Conservation (phyloP, 768 basidiomycete species). For the Sutorius australiensis region DNA sequence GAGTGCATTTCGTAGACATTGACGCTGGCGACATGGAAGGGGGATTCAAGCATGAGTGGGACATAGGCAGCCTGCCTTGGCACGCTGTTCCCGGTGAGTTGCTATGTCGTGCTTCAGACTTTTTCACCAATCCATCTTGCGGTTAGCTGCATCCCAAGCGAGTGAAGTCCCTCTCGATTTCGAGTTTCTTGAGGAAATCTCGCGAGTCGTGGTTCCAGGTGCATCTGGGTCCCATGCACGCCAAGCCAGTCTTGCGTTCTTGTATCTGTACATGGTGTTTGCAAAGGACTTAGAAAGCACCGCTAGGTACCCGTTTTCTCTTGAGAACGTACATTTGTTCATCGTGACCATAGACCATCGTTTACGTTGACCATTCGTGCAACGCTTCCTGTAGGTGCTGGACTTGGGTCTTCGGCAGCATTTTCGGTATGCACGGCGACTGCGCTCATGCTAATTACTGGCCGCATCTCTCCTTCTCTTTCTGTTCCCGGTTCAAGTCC, state of each 20-base stretch:
- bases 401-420: constrained; percentile 95
- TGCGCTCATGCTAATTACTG: constrained; percentile 71
- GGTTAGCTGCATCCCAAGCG: constrained; percentile 14
- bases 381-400: constrained; percentile 90
- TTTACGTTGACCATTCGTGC: constrained; percentile 82
- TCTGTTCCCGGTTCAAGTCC: constrained; percentile 8
- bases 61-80: constrained; percentile 76
- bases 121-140: neutral
- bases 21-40: constrained; percentile 27
- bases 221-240: constrained; percentile 35
- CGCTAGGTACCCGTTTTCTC: constrained; percentile 48
- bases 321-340: constrained; percentile 11
- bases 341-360: constrained; percentile 49
- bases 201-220: constrained; percentile 35
- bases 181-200: constrained; percentile 69
- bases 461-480: constrained; percentile 58
- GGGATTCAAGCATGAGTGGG: constrained; percentile 78
- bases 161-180: constrained; percentile 54
- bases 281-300: constrained; percentile 37
- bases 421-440: constrained; percentile 87
- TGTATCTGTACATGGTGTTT: constrained; percentile 91
- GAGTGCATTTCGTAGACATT: constrained; percentile 74
- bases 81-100: constrained; percentile 49
- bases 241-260: constrained; percentile 66
- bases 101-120: neutral